Evolutionary conservation across 306 rosid species (phyloP).

Genomic region (Pterocarpus santalinus): DNA sequence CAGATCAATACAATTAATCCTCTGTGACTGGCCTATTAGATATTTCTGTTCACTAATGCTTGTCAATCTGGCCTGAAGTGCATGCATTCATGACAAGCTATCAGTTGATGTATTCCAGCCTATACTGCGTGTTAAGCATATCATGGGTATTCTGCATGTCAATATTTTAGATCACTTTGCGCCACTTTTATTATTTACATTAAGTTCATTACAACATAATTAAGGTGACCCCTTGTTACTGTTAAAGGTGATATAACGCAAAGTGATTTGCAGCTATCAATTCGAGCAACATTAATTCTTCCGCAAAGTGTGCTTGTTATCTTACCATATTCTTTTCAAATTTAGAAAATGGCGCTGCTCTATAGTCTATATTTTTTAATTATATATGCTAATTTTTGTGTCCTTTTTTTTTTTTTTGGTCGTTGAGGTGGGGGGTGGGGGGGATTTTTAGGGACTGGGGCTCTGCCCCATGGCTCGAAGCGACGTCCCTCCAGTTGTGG

Average conservation of each 20-base stretch:
- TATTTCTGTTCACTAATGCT: slow-evolving; percentile 8
- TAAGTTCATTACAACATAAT: slow-evolving; percentile 29
- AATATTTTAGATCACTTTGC: slow-evolving; percentile 26
- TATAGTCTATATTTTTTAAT: too few species aligned
- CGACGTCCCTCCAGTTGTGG: too few species aligned
- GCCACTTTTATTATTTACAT: slow-evolving; percentile 35
- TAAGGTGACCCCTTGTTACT: slow-evolving; percentile 38
- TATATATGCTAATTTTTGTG: too few species aligned
- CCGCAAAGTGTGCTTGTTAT: slow-evolving; percentile 31
- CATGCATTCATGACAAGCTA: slow-evolving; percentile 30
- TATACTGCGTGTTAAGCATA: neutral
- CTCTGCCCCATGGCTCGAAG: too few species aligned
- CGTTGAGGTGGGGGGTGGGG: too few species aligned
- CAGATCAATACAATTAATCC: slow-evolving; percentile 28
- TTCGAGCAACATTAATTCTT: slow-evolving; percentile 30
- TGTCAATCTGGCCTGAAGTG: slow-evolving; percentile 35
- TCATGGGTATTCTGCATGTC: slow-evolving; percentile 16
- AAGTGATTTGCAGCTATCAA: slow-evolving; percentile 12
- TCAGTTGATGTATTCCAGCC: slow-evolving; percentile 25
- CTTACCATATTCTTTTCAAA: neutral
- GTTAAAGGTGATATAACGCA: slow-evolving; percentile 25
- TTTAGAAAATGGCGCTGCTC: neutral
- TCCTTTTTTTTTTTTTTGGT: too few species aligned
- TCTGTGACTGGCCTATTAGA: slow-evolving; percentile 21
- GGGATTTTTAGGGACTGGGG: too few species aligned